Evolutionary conservation across 2,329 filamentous ascomycete species (phyloP).

Genomic region (Rhynchosporium graminicola): DNA sequence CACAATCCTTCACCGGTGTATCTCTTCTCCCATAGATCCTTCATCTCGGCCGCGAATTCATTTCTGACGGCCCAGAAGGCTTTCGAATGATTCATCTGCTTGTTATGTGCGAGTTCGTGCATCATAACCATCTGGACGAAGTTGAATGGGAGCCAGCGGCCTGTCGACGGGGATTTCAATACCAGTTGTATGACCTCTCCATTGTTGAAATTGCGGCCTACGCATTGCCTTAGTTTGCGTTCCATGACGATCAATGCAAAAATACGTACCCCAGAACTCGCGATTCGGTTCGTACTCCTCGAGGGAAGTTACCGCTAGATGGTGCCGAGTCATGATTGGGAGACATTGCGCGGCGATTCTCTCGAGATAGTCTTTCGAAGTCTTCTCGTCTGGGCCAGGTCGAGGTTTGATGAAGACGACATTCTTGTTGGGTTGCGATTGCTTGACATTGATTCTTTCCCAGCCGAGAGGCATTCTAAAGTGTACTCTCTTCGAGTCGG

Average conservation of each 20-base stretch:
- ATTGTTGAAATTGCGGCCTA: conserved; percentile 87
- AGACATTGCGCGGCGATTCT: conserved; percentile 78
- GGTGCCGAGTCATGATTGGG: conserved; percentile 69
- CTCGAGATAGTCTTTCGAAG: conserved; percentile 70
- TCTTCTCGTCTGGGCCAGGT: conserved; percentile 60
- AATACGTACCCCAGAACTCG: conserved; percentile 62
- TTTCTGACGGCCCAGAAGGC: conserved; percentile 82
- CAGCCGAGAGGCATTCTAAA: conserved; percentile 72
- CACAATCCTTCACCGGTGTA: conserved; percentile 85
- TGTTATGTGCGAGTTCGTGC: conserved; percentile 80
- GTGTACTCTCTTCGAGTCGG: background rate
- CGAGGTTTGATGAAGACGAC: conserved; percentile 87
- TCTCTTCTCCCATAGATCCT: conserved; percentile 64
- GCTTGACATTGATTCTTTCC: conserved; percentile 74
- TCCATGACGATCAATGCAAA: background rate
- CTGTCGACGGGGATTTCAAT: conserved; percentile 63
- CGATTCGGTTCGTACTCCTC: conserved; percentile 81
- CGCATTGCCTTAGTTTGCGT: background rate
- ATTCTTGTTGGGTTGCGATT: conserved; percentile 71
- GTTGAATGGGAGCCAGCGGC: conserved; percentile 75
- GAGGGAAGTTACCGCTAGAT: conserved; percentile 66
- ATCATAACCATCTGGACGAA: conserved; percentile 96
- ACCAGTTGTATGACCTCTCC: conserved; percentile 87
- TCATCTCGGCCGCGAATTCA: conserved; percentile 70
- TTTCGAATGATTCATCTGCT: conserved; percentile 86